Conservation (phyloP, 352 stramenopile species). For the Phytopythium oedochilum region DNA sequence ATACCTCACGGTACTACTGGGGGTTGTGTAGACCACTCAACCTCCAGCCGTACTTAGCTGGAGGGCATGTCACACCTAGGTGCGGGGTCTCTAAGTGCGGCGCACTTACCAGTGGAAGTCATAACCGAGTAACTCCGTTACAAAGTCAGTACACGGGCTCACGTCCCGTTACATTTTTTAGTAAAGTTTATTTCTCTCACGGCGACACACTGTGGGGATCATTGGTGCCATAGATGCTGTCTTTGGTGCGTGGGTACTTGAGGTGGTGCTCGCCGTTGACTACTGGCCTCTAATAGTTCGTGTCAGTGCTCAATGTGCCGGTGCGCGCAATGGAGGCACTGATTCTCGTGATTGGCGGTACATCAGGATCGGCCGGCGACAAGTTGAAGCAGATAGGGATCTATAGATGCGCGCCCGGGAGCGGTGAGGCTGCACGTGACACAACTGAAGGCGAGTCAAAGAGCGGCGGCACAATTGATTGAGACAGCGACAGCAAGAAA, state of each 20-base stretch:
- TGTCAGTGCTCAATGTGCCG: constrained; percentile 69
- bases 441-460: not conserved
- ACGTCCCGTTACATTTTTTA: too few species aligned
- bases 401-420: constrained; percentile 38
- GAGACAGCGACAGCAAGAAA: constrained; percentile 23
- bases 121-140: too few species aligned
- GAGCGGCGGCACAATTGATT: not conserved
- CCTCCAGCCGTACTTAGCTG: too few species aligned
- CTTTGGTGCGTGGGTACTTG: constrained; percentile 43
- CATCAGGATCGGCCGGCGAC: constrained; percentile 41
- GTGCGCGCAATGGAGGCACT: constrained; percentile 64
- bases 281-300: constrained; percentile 1
- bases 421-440: constrained; percentile 1
- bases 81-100: too few species aligned
- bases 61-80: too few species aligned
- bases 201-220: constrained; percentile 57
- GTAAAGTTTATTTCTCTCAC: too few species aligned
- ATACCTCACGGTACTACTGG: too few species aligned
- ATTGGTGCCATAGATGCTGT: constrained; percentile 36
- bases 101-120: too few species aligned
- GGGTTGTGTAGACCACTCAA: too few species aligned
- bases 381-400: constrained; percentile 60
- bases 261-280: not conserved
- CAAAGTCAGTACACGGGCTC: too few species aligned
- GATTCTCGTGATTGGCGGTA: constrained; percentile 69